Conservation (phyloP, 176 grass and related monocot genomes). For the Saccharum officinarum region DNA sequence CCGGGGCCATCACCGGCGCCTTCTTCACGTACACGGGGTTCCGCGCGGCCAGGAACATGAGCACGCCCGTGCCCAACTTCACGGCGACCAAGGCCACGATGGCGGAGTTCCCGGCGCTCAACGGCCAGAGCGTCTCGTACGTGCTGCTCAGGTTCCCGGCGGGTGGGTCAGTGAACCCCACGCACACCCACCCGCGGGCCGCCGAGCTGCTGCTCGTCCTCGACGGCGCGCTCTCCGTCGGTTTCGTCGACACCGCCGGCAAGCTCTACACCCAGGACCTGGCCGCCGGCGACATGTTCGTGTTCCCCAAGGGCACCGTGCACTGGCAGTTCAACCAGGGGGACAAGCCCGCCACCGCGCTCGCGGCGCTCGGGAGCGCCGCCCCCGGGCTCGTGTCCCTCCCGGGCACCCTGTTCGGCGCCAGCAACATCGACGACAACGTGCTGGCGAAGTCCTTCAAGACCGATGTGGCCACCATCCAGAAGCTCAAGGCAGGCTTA, state of each 20-base stretch:
- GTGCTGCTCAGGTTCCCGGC: slow-evolving; percentile 30
- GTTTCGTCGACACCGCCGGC: slow-evolving; percentile 37
- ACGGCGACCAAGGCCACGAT: slow-evolving; percentile 18
- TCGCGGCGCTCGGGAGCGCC: slow-evolving; percentile 36
- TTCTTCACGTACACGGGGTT: slow-evolving; percentile 27
- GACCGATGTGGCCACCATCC: slow-evolving; percentile 23
- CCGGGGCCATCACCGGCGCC: background rate
- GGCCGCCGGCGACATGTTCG: slow-evolving; percentile 38
- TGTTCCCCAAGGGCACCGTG: slow-evolving; percentile 49
- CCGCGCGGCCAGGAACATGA: background rate
- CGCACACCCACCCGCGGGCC: slow-evolving; percentile 62
- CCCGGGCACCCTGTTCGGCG: slow-evolving; percentile 35
- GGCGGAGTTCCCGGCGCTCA: slow-evolving; percentile 42
- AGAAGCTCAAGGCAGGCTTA: slow-evolving; percentile 19
- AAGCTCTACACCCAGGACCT: slow-evolving; percentile 26
- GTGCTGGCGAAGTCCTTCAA: slow-evolving; percentile 43
- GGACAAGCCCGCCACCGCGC: background rate
- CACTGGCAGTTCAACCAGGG: slow-evolving; percentile 43
- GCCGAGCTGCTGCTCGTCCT: slow-evolving; percentile 53
- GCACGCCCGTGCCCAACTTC: background rate
- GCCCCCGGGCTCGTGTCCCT: background rate
- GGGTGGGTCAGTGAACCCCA: slow-evolving; percentile 20
- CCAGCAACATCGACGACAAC: background rate
- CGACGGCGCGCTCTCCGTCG: slow-evolving; percentile 45
- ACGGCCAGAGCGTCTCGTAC: slow-evolving; percentile 47